Evolutionary conservation across 1,139 yeast genomes (phyloP), one percentile per base, ranked within the genome.

Genomic region (Eremothecium coryli): DNA sequence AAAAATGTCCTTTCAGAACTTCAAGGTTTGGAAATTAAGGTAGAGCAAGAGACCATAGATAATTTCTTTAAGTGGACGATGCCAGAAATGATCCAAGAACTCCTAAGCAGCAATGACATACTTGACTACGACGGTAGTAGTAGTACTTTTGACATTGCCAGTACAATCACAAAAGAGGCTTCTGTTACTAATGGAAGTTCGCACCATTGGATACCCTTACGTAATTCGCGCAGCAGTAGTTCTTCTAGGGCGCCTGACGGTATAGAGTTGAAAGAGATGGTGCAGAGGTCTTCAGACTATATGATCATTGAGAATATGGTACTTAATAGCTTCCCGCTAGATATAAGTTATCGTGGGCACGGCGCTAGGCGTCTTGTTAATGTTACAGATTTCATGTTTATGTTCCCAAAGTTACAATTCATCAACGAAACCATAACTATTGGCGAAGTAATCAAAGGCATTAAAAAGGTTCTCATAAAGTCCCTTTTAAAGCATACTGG

Each of bases 21-120:
- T 5, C 60, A 65, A 35, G 85, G 85, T 28, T 59, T 79, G 41
- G 68, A 67, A 32, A 46, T 79, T 35, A 68, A 70, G 35, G 46
- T 79, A 23, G 90, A 80, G 45, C 81, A 77, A 49, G 57, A 59
- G 23, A 74, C 82, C 9, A 77, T 82, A 4, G 62, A 62, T 30
- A 72, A 68, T 49, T 57, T 78, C 35, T 62, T 76, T 64, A 58
- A 64, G 20, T 78, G 71, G 52, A 61, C 75, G 9, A 73, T 76
- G 51, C 76, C 76, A 12, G 53, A 68, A 10, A 69, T 66, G 18
- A 53, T 58, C 4, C 52, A 32, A 15, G 48, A 38, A 37, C 56
- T 16, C 7, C 24, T 33, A 2, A 21, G 29, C 12, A 33, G 16
- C 11, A 23, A 34, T 8, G 38, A 43, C 9, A 47, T 44, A 16